phyloP scores from a whole-genome alignment of 2,329 filamentous ascomycete genomes.

The Penicillium sp. region DNA sequence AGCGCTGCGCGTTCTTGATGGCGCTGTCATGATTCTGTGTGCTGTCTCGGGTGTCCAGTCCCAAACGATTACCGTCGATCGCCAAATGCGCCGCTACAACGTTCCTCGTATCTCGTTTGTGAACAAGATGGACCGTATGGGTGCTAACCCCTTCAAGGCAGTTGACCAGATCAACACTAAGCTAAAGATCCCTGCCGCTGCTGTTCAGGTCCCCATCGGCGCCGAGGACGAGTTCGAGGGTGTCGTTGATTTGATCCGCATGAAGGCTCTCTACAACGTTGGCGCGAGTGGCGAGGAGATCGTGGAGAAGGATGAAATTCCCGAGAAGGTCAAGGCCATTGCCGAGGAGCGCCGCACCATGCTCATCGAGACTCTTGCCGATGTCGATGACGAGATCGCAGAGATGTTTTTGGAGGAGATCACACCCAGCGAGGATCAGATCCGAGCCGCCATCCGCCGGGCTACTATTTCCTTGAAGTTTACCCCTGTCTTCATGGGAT shows the following conservation, averaged over 20 bases:
- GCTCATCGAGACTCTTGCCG: slow-evolving; percentile 90
- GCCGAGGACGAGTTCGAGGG: slow-evolving; percentile 87
- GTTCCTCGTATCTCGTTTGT: slow-evolving; percentile 93
- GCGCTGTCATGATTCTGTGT: slow-evolving; percentile 97
- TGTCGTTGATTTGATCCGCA: slow-evolving; percentile 86
- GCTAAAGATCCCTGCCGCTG: slow-evolving; percentile 86
- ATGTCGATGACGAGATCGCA: slow-evolving; percentile 97
- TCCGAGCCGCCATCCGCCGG: slow-evolving; percentile 87
- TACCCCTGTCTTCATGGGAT: slow-evolving; percentile 93
- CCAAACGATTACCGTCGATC: slow-evolving; percentile 96
- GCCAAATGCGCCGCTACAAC: slow-evolving; percentile 98
- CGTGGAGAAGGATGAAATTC: slow-evolving; percentile 74
- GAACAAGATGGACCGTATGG: slow-evolving; percentile 99
- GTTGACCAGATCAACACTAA: slow-evolving; percentile 97
- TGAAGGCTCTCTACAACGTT: slow-evolving; percentile 92
- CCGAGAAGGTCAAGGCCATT: slow-evolving; percentile 71
- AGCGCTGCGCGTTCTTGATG: slow-evolving; percentile 89
- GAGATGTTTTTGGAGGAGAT: slow-evolving; percentile 89
- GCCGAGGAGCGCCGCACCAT: slow-evolving; percentile 78
- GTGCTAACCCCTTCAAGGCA: slow-evolving; percentile 95
- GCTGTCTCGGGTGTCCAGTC: slow-evolving; percentile 96
- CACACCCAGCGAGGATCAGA: slow-evolving; percentile 74
- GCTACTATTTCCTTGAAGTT: slow-evolving; percentile 89
- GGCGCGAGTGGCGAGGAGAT: slow-evolving; percentile 77
- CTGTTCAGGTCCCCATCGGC: slow-evolving; percentile 92